Percentiles rank a stretch among this genome's conserved stretches.
Evolutionary conservation across 345 rosid species (phyloP).

Genomic region (Hibiscus trionum): DNA sequence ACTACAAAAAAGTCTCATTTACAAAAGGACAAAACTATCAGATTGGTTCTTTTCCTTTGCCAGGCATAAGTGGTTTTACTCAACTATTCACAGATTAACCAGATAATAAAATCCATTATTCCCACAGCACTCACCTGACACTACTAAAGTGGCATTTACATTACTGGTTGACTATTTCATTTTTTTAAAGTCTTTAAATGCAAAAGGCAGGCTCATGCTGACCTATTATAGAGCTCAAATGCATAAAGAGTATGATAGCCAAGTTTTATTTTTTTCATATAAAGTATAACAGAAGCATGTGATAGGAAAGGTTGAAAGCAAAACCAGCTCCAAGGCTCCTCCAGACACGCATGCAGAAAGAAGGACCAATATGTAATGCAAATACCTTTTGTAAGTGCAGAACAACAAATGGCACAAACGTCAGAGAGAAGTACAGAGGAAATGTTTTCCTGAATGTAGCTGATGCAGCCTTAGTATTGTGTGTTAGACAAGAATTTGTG

Average conservation of each 20-base stretch:
- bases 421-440: conserved; percentile 88
- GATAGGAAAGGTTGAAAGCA: neutral
- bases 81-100: neutral
- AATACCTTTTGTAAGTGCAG: conserved; percentile 83
- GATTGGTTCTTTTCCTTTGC: neutral
- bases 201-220: neutral
- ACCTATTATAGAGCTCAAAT: neutral
- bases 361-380: conserved; percentile 3
- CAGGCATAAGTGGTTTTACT: neutral
- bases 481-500: conserved; percentile 66
- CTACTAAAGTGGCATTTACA: neutral
- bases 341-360: neutral
- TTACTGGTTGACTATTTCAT: neutral
- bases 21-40: neutral
- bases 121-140: neutral
- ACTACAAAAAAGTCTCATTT: neutral
- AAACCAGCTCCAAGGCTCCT: neutral
- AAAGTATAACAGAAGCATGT: conserved; percentile 2
- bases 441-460: conserved; percentile 93
- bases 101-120: neutral
- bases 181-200: neutral
- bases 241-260: neutral
- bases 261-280: neutral
- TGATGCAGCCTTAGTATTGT: conserved; percentile 83
- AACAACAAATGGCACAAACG: conserved; percentile 94